Evolutionary conservation across 1,284 basidiomycete species (phyloP), one percentile per base, ranked within the genome.

Genomic region (Boletellus dicymbophilus): DNA sequence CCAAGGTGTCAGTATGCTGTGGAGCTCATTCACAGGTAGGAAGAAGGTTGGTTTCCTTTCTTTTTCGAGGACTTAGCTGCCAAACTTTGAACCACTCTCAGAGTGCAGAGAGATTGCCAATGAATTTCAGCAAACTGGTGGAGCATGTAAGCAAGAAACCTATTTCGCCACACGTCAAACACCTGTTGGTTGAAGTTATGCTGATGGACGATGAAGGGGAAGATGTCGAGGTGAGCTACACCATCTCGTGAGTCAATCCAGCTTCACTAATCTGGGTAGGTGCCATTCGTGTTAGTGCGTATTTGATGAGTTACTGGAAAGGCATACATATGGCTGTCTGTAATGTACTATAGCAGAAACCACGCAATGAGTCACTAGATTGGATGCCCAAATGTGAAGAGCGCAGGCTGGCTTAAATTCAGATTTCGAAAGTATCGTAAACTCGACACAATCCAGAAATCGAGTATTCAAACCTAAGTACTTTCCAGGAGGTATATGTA

Each of bases 1-100:
- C 62, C 91, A 94, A 68, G 95, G 95, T 44, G 95, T 98, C 28
- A 96, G 93, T 61, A 97, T 99, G 95, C 77, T 99, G 31, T 99
- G 95, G 92, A 96, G 93, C 55, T 85, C 89, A 31, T 98, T 95
- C 69, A 82, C 93, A 49, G 87, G 86, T 44, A 90, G 88, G 74
- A 93, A 93, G 76, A 98, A 97, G 87, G 89, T 87, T 44, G 13
- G 66, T 48, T 25, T 37, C 22, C 13, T 28, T 6, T 21, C 13
- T 28, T 6, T 21, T 23, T 37, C 26, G 11, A n/a, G 12, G 16
- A 6, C 6, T 18, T 20, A 13, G 26, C 12, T 12, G 13, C 13
- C 46, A 20, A 18, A 20, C 49, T 25, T 55, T 51, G 34, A 62
- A 28, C 21, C 22, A 31, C 46, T 48, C 30, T 50, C 33, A 94